A percentile compares a stretch with the other conserved stretches of the same genome.
These are phyloP conservation scores for Ambrosia trifida DNA, from an alignment of 129 eudicot genomes.

Conservation along the genomic window DNA sequence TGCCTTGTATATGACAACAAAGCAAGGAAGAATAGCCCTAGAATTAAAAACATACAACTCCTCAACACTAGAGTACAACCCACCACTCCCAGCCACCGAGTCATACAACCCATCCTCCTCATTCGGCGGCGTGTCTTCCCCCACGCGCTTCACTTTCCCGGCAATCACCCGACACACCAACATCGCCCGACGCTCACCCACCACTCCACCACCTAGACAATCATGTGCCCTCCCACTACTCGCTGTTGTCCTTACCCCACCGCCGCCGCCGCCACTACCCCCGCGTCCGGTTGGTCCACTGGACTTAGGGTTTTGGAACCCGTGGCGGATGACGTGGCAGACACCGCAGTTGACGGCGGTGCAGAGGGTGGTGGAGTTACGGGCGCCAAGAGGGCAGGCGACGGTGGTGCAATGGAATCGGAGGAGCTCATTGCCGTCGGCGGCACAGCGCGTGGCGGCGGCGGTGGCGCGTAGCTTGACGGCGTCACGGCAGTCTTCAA, in stretches of 20 bases:
- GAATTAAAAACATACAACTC: slow-evolving; percentile 91
- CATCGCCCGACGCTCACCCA: slow-evolving; percentile 67
- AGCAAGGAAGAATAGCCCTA: slow-evolving; percentile 90
- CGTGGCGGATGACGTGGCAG: slow-evolving; percentile 71
- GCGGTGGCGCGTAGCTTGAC: slow-evolving; percentile 68
- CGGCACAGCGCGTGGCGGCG: slow-evolving; percentile 68
- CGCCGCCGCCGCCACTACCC: slow-evolving; percentile 35
- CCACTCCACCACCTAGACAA: slow-evolving; percentile 36
- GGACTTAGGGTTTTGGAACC: slow-evolving; percentile 42
- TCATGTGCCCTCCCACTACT: slow-evolving; percentile 92
- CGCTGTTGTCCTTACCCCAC: slow-evolving; percentile 79
- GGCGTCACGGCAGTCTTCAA: slow-evolving; percentile 83
- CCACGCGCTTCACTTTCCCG: slow-evolving; percentile 57
- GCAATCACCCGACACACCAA: slow-evolving; percentile 92
- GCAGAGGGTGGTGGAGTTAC: slow-evolving; percentile 73
- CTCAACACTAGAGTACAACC: slow-evolving; percentile 74
- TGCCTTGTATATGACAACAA: slow-evolving; percentile 84
- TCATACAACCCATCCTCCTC: slow-evolving; percentile 61
- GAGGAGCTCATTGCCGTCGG: slow-evolving; percentile 97
- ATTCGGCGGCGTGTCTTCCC: slow-evolving; percentile 36
- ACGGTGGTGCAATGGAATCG: slow-evolving; percentile 85
- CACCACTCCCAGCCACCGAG: slow-evolving; percentile 72
- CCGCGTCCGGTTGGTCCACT: slow-evolving; percentile 38
- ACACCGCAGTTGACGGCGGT: slow-evolving; percentile 58
- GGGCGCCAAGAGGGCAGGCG: slow-evolving; percentile 66